Evolutionary conservation across 2,329 filamentous ascomycete genomes (phyloP), one percentile per base, ranked within the genome.

Genomic region (Diplodia scrobiculata): DNA sequence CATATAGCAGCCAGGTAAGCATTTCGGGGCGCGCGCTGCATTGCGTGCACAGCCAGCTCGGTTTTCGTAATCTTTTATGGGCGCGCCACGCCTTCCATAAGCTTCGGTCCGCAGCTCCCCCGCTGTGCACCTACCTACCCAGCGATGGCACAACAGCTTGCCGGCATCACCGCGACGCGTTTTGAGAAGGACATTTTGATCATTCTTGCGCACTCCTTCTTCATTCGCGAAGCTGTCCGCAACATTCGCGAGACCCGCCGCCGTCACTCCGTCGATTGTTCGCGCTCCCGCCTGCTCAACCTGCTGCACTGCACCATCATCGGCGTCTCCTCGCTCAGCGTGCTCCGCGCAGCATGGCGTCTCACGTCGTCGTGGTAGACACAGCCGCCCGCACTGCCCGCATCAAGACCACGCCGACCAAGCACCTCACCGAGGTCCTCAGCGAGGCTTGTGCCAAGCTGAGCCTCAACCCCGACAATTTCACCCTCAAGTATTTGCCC

Each of bases 371-470:
- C 71, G 91, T 98, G 63, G 88, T 97, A 70, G 89, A 94, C 76
- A 87, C 89, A 47, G 88, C 91, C 71, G 85, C 93, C 71, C 88
- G 90, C 71, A 86, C 92, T 72, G 86, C 88, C 60, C 90, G 86
- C 50, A 84, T 99, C 78, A 96, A 96, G 78, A 93, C 95, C 66
- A 89, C 84, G 0, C 92, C 92, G 0, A 84, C 85, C 66, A 97
- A 89, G 69, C 90, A 91, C 72, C 81, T 99, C 71, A 89, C 89
- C 67, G 93, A 97, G 74, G 86, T 99, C 1, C 83, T 97, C 19
- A 86, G 91, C 68, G 90, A 98, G 78, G 94, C 94, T 53, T 98
- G 94, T 77, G 83, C 83, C 71, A 96, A 94, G 80, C 86, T 97
- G 71, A 88, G 87, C 67, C 79, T 94, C 36, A 82, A 87, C 67